Percentiles rank a stretch among this genome's conserved stretches.
Conservation (phyloP, 2,329 filamentous ascomycete genomes). For the Nemania sp. region DNA sequence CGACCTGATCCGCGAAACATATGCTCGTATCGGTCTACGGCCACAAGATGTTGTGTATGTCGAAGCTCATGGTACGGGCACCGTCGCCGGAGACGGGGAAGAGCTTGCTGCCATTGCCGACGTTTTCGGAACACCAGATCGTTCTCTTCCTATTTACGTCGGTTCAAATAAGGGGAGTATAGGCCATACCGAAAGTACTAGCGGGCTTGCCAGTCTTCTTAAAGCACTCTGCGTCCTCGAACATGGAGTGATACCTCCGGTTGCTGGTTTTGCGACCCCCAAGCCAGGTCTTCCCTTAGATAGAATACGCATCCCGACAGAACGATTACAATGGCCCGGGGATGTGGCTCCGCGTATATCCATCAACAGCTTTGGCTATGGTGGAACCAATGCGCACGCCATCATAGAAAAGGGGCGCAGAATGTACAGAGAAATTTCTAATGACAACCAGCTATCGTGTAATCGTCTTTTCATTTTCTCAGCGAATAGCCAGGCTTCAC, state of each 20-base stretch:
- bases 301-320: constrained; percentile 14
- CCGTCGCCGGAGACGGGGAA: constrained; percentile 23
- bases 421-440: background rate
- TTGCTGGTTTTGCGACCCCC: constrained; percentile 11
- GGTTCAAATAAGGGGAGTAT: constrained; percentile 31
- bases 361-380: constrained; percentile 26
- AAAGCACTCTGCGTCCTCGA: constrained; percentile 27
- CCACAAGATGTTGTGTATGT: constrained; percentile 29
- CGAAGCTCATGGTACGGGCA: constrained; percentile 37
- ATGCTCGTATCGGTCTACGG: constrained; percentile 23
- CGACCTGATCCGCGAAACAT: constrained; percentile 28
- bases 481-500: constrained; percentile 15
- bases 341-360: constrained; percentile 9
- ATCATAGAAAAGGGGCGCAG: background rate
- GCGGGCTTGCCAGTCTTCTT: constrained; percentile 28
- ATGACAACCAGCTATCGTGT: background rate
- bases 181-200: constrained; percentile 28
- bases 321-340: background rate
- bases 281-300: constrained; percentile 26
- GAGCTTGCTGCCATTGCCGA: constrained; percentile 19
- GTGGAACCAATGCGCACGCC: constrained; percentile 24
- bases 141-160: constrained; percentile 16
- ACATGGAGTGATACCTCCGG: constrained; percentile 18
- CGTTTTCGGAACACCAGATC: constrained; percentile 12
- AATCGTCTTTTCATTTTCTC: constrained; percentile 15